Conservation (phyloP, 805 yeast species). For the Candida sphagnicola region DNA sequence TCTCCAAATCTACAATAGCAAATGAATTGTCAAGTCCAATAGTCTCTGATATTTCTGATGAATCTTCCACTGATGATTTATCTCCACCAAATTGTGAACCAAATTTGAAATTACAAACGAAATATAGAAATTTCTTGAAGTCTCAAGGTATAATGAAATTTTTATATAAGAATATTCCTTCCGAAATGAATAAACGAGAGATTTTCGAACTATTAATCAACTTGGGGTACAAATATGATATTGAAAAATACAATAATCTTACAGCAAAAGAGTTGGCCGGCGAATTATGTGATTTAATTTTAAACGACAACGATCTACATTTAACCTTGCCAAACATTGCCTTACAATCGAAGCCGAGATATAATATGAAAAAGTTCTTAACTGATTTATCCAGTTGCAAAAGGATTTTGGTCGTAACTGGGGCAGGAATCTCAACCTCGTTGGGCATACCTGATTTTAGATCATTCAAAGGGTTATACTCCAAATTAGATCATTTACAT, state of each 20-base stretch:
- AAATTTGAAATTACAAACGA: slow-evolving; percentile 4
- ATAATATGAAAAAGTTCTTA: slow-evolving; percentile 11
- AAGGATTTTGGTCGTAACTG: slow-evolving; percentile 73
- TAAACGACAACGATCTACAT: slow-evolving; percentile 8
- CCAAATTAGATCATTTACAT: slow-evolving; percentile 62
- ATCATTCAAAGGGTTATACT: slow-evolving; percentile 81
- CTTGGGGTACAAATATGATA: slow-evolving; percentile 12
- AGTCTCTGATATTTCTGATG: slow-evolving; percentile 3
- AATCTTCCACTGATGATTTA: slow-evolving; percentile 1
- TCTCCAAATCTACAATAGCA: too few species aligned
- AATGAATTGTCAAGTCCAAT: too few species aligned
- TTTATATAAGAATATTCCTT: slow-evolving; percentile 11
- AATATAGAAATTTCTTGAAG: slow-evolving; percentile 11
- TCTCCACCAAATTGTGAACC: slow-evolving; percentile 3
- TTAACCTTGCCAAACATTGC: slow-evolving; percentile 2
- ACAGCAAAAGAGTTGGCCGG: slow-evolving; percentile 8
- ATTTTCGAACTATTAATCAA: slow-evolving; percentile 12
- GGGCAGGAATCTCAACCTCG: slow-evolving; percentile 91
- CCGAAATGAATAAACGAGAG: slow-evolving; percentile 10
- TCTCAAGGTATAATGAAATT: slow-evolving; percentile 13
- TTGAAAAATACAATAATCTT: slow-evolving; percentile 6
- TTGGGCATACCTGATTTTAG: slow-evolving; percentile 92
- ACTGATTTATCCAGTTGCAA: slow-evolving; percentile 13
- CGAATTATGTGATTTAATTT: slow-evolving; percentile 9
- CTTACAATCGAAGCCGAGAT: slow-evolving; percentile 5